Evolutionary conservation across 352 stramenopile species (phyloP).

Genomic region (Phytophthora fragariaefolia): DNA sequence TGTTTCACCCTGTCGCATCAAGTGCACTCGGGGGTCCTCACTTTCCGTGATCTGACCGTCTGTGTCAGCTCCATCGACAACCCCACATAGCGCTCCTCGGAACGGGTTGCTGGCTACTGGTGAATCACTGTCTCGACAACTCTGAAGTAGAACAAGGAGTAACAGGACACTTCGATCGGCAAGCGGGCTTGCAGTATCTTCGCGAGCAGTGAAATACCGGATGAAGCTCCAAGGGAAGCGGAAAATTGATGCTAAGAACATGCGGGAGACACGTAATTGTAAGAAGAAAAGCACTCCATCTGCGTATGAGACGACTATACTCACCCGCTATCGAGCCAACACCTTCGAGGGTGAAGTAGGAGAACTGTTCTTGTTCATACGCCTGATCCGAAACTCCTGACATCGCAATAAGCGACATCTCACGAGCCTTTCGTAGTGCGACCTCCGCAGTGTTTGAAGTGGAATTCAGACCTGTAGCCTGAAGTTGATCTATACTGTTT

Average conservation of each 20-base stretch:
- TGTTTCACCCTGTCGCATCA: constrained; percentile 19
- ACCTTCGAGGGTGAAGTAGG: constrained; percentile 74
- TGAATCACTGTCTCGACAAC: constrained; percentile 61
- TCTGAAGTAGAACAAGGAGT: constrained; percentile 75
- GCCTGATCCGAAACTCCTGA: constrained; percentile 51
- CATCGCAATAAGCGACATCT: constrained; percentile 71
- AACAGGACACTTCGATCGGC: constrained; percentile 72
- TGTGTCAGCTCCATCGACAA: constrained; percentile 37
- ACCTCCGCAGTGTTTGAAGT: constrained; percentile 45
- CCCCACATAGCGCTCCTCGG: constrained; percentile 51
- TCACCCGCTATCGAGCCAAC: constrained; percentile 67
- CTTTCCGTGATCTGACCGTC: constrained; percentile 43
- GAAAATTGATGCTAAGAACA: constrained; percentile 60
- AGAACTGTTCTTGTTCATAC: constrained; percentile 66
- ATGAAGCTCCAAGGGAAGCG: constrained; percentile 69
- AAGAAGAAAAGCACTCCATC: not conserved
- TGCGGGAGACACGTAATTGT: constrained; percentile 5
- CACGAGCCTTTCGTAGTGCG: constrained; percentile 48
- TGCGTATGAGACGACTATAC: constrained; percentile 13
- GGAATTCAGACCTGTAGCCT: constrained; percentile 40
- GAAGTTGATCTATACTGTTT: constrained; percentile 64
- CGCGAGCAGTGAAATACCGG: constrained; percentile 67
- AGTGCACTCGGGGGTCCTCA: constrained; percentile 29
- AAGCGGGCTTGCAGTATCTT: constrained; percentile 60
- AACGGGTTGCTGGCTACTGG: constrained; percentile 64